Conservation (phyloP, 129 eudicot genomes). For the Flaveria trinervia region DNA sequence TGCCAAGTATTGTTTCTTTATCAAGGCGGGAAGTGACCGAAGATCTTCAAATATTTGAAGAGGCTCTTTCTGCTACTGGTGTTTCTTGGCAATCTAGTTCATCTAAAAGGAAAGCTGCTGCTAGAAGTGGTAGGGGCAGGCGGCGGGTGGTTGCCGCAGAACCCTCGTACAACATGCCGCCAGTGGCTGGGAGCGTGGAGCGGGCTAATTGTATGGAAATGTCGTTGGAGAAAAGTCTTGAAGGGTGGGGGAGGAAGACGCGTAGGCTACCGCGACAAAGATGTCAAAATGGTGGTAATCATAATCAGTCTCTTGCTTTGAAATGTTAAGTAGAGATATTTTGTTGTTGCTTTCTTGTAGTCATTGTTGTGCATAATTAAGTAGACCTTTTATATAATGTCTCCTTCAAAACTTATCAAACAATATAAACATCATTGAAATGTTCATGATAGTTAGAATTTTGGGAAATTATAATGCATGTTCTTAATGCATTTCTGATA, state of each 20-base stretch:
- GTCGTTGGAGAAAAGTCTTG: conserved; percentile 46
- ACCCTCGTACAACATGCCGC: conserved; percentile 17
- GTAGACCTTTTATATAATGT: conserved; percentile 29
- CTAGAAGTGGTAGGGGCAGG: conserved; percentile 50
- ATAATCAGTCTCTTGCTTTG: conserved; percentile 37
- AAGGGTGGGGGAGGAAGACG: conserved; percentile 85
- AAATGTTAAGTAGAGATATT: conserved; percentile 42
- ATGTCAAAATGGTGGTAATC: conserved; percentile 35
- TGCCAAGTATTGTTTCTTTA: conserved; percentile 63
- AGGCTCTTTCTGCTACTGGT: conserved; percentile 48
- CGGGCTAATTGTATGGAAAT: conserved; percentile 39
- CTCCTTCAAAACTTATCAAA: conserved; percentile 12
- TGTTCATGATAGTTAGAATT: not conserved
- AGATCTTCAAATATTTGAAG: conserved; percentile 74
- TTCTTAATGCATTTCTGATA: not conserved
- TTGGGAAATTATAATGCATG: not conserved
- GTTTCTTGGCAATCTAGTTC: conserved; percentile 53
- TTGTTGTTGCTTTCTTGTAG: conserved; percentile 32
- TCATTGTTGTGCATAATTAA: conserved; percentile 39
- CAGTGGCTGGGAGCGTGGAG: conserved; percentile 22
- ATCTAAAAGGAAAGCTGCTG: conserved; percentile 43
- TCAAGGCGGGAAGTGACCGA: conserved; percentile 51
- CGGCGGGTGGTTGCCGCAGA: conserved; percentile 31
- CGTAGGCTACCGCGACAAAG: conserved; percentile 73
- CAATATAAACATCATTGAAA: conserved; percentile 10